Percentiles rank a stretch among this genome's conserved stretches.
Evolutionary conservation across 2,329 filamentous ascomycete genomes (phyloP).

Genomic region (Cladobotryum protrusum): DNA sequence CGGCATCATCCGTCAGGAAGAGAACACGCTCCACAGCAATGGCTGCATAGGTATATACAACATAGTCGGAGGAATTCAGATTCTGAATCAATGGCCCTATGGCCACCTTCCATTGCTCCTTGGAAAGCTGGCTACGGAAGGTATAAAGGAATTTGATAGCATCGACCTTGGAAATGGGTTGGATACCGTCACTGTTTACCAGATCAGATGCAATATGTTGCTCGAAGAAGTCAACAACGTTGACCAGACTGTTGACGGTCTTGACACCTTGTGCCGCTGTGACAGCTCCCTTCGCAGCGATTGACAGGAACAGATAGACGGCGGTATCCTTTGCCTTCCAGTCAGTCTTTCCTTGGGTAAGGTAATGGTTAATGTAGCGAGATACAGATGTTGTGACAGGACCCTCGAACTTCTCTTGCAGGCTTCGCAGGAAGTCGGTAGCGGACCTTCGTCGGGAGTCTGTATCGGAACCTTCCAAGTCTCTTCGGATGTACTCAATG

Average conservation of each 20-base stretch:
- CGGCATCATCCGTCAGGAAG: conserved; percentile 69
- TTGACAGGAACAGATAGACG: conserved; percentile 91
- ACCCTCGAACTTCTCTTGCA: conserved; percentile 82
- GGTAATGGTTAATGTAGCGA: conserved; percentile 79
- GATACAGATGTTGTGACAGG: conserved; percentile 83
- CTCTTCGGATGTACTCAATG: conserved; percentile 93
- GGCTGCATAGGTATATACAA: conserved; percentile 94
- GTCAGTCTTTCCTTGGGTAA: conserved; percentile 72
- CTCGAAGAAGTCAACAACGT: conserved; percentile 93
- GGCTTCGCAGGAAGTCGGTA: conserved; percentile 84
- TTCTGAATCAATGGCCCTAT: conserved; percentile 89
- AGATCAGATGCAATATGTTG: conserved; percentile 87
- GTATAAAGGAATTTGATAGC: conserved; percentile 97
- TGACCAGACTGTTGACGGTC: conserved; percentile 77
- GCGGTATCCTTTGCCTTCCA: conserved; percentile 99
- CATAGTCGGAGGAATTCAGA: conserved; percentile 82
- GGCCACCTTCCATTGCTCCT: conserved; percentile 84
- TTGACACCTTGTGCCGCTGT: conserved; percentile 87
- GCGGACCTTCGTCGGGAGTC: conserved; percentile 88
- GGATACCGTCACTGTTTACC: conserved; percentile 58
- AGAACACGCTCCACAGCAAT: conserved; percentile 94
- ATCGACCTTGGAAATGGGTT: conserved; percentile 91
- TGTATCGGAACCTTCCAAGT: conserved; percentile 92
- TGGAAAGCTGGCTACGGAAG: conserved; percentile 90
- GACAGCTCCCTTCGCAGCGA: conserved; percentile 84